Percentiles rank a stretch among this genome's conserved stretches.
Conservation (phyloP, 371 early-diverging fungal genomes). For the Nematocida major region DNA sequence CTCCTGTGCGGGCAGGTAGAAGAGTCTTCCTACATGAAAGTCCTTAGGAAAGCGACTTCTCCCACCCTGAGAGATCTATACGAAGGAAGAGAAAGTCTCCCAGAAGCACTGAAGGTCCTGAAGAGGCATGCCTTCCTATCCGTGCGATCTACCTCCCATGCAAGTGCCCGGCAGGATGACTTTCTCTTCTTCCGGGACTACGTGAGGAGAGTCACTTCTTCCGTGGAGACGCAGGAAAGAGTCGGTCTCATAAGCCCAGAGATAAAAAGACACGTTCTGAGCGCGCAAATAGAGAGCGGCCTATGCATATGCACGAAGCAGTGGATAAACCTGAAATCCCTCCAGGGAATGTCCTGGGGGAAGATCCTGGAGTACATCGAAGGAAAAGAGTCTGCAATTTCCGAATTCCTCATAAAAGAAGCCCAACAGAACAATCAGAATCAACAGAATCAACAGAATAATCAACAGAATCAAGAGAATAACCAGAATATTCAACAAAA, state of each 20-base stretch:
- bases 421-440: not conserved
- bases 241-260: not conserved
- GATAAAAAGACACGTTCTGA: not conserved
- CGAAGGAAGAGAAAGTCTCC: not conserved
- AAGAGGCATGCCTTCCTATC: not conserved
- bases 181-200: slow-evolving; percentile 11
- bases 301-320: not conserved
- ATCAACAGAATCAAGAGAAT: not conserved
- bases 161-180: not conserved
- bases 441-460: not conserved
- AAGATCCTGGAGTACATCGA: slow-evolving; percentile 2
- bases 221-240: not conserved
- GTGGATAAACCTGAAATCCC: not conserved
- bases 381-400: not conserved
- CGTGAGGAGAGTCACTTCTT: not conserved
- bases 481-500: not conserved
- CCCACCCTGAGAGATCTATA: not conserved
- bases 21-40: not conserved
- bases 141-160: too few relatives aligned
- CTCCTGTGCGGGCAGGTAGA: not conserved
- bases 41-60: not conserved
- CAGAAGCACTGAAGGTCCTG: not conserved
- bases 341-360: not conserved
- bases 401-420: not conserved
- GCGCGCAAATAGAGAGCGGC: not conserved